These are phyloP conservation scores for Piper longum DNA, from an alignment of 164 flowering plant species.

Conservation along the genomic window DNA sequence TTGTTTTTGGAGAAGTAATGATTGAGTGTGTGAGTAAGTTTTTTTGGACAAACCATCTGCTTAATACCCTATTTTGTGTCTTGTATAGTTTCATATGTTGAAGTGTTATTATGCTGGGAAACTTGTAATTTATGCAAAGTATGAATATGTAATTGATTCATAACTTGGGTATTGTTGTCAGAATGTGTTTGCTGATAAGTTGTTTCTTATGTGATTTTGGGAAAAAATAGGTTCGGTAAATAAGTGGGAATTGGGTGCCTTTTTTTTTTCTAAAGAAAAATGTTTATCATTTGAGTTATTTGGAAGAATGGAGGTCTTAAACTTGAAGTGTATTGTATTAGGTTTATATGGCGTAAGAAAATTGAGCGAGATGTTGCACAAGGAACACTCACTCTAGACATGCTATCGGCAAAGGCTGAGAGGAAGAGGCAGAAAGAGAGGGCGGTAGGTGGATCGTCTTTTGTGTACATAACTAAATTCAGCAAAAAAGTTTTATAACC, in stretches of 20 bases:
- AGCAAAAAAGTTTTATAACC: too few relatives aligned
- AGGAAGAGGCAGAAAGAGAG: slow-evolving; percentile 67
- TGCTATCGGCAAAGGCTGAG: slow-evolving; percentile 58
- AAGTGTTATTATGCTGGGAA: too few relatives aligned
- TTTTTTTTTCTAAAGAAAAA: too few relatives aligned
- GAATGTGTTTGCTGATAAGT: too few relatives aligned
- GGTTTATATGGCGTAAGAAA: slow-evolving; percentile 99
- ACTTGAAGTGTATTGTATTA: slow-evolving; percentile 8
- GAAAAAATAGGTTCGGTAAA: too few relatives aligned
- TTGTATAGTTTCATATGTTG: not conserved
- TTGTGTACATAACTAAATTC: too few relatives aligned
- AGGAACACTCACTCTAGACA: slow-evolving; percentile 48
- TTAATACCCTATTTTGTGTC: not conserved
- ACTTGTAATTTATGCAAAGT: too few relatives aligned
- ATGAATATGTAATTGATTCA: too few relatives aligned
- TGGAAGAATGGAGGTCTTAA: not conserved
- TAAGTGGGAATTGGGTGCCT: too few relatives aligned
- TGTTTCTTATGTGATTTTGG: too few relatives aligned
- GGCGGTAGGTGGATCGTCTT: slow-evolving; percentile 34
- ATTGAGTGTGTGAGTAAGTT: not conserved
- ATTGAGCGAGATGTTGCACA: slow-evolving; percentile 76
- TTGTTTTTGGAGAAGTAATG: not conserved
- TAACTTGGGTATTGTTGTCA: too few relatives aligned
- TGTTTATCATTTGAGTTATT: not conserved
- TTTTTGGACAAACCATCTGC: too few relatives aligned